Percentiles rank a stretch among this genome's conserved stretches.
Evolutionary conservation across 768 basidiomycete species (phyloP).

Genomic region (Vishniacozyma victoriae): DNA sequence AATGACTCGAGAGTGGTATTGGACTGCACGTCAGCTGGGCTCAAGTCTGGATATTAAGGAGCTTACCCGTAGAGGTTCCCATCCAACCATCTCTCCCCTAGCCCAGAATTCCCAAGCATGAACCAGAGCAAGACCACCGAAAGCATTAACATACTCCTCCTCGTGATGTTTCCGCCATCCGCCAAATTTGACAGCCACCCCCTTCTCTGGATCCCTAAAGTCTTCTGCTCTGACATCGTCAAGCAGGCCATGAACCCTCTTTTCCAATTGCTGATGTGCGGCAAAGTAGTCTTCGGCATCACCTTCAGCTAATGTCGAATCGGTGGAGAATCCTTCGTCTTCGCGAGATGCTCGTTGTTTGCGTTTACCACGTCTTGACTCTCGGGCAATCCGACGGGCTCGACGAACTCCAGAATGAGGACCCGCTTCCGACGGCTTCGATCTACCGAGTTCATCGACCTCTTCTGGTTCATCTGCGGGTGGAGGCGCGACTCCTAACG

Average conservation of each 20-base stretch:
- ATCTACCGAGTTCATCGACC: slow-evolving; percentile 61
- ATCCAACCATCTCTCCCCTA: slow-evolving; percentile 75
- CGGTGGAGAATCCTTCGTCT: slow-evolving; percentile 82
- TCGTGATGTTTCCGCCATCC: slow-evolving; percentile 70
- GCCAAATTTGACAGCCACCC: slow-evolving; percentile 59
- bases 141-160: slow-evolving; percentile 81
- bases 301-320: slow-evolving; percentile 61
- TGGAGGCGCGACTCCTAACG: slow-evolving; percentile 56
- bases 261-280: slow-evolving; percentile 57
- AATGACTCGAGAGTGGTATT: slow-evolving; percentile 62
- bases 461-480: slow-evolving; percentile 48
- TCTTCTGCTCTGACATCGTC: slow-evolving; percentile 78
- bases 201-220: slow-evolving; percentile 71
- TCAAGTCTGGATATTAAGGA: neutral
- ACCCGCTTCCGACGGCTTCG: slow-evolving; percentile 48
- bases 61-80: slow-evolving; percentile 77
- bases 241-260: slow-evolving; percentile 58
- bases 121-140: slow-evolving; percentile 79
- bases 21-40: slow-evolving; percentile 9
- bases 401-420: slow-evolving; percentile 52
- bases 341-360: slow-evolving; percentile 37
- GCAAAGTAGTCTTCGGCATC: slow-evolving; percentile 65
- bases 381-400: slow-evolving; percentile 60
- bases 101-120: slow-evolving; percentile 94
- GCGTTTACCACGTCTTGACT: slow-evolving; percentile 51